A percentile compares a stretch with the other conserved stretches of the same genome.
Evolutionary conservation across 176 grass and related monocot species (phyloP).

Genomic region (Aegilops umbellulata): DNA sequence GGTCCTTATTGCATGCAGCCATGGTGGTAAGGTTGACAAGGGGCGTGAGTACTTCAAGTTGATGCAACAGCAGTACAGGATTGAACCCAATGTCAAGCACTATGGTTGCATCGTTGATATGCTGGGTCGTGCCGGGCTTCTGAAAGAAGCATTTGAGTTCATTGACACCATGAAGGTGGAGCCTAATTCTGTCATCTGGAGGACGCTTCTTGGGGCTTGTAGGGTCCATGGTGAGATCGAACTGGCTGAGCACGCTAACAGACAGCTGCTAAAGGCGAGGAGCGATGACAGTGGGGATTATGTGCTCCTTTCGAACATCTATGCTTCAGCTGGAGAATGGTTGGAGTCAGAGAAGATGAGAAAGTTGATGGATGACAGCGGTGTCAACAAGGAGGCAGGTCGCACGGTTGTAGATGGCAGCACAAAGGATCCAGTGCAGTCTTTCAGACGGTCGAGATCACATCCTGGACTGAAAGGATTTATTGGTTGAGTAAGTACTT

Average conservation of each 20-base stretch:
- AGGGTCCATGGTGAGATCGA: slow-evolving; percentile 71
- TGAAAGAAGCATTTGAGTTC: slow-evolving; percentile 83
- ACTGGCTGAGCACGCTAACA: slow-evolving; percentile 59
- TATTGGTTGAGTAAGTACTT: neutral
- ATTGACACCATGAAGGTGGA: slow-evolving; percentile 66
- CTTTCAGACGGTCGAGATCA: neutral
- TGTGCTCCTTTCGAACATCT: slow-evolving; percentile 83
- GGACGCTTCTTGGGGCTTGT: slow-evolving; percentile 80
- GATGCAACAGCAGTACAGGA: slow-evolving; percentile 62
- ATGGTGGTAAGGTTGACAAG: slow-evolving; percentile 61
- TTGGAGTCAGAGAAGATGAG: slow-evolving; percentile 60
- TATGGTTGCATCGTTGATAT: slow-evolving; percentile 88
- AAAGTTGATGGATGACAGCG: slow-evolving; percentile 80
- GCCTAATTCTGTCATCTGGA: slow-evolving; percentile 81
- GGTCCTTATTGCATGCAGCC: slow-evolving; percentile 76
- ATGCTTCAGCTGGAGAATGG: slow-evolving; percentile 86
- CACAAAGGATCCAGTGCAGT: slow-evolving; percentile 17
- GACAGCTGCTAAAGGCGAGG: slow-evolving; percentile 46
- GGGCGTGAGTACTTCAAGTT: slow-evolving; percentile 63
- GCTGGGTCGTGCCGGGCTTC: slow-evolving; percentile 69
- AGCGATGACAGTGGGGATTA: slow-evolving; percentile 73
- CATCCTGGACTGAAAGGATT: slow-evolving; percentile 6
- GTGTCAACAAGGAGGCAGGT: slow-evolving; percentile 74
- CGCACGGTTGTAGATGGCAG: slow-evolving; percentile 41
- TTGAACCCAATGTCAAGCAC: slow-evolving; percentile 83